Evolutionary conservation across 495 filamentous ascomycete species (phyloP).

Genomic region (Baudoinia panamericana): DNA sequence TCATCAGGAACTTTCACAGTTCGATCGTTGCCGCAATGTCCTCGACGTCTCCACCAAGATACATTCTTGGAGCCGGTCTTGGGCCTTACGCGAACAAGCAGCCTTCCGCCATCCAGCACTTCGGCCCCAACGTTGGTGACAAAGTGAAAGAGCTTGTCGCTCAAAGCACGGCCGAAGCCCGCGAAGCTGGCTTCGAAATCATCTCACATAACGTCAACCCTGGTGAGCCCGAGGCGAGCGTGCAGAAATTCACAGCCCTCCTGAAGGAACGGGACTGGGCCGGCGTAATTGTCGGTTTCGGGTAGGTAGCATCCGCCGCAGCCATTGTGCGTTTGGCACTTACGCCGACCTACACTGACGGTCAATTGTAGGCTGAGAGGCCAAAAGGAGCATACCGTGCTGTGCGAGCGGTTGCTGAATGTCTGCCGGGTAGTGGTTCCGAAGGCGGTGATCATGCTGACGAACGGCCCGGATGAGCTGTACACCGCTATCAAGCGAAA

Average conservation of each 20-base stretch:
- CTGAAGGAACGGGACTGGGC: slow-evolving; percentile 4
- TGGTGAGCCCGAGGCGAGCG: slow-evolving; percentile 5
- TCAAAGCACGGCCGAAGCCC: slow-evolving; percentile 5
- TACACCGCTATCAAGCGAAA: slow-evolving; percentile 9
- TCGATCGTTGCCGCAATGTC: neutral
- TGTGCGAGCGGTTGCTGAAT: slow-evolving; percentile 11
- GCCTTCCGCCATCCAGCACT: slow-evolving; percentile 1
- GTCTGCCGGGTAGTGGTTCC: slow-evolving; percentile 1
- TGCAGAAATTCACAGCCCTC: slow-evolving; percentile 3
- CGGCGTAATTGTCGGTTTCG: slow-evolving; percentile 12
- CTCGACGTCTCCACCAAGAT: neutral
- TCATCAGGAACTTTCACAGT: too few species aligned
- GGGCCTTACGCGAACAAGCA: slow-evolving; percentile 8
- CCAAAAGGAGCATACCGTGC: slow-evolving; percentile 9
- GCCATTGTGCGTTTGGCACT: too few species aligned
- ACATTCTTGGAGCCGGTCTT: slow-evolving; percentile 6
- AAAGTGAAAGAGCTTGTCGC: slow-evolving; percentile 6
- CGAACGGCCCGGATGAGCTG: slow-evolving; percentile 12
- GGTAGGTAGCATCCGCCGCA: too few species aligned
- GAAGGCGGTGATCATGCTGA: slow-evolving; percentile 12
- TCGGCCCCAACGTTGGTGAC: slow-evolving; percentile 7
- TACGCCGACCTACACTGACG: too few species aligned
- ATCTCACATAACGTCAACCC: slow-evolving; percentile 8
- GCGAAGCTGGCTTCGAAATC: slow-evolving; percentile 11
- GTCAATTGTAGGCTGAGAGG: neutral